Evolutionary conservation across 176 grass and related monocot genomes (phyloP).

Genomic region (Carex scoparia): DNA sequence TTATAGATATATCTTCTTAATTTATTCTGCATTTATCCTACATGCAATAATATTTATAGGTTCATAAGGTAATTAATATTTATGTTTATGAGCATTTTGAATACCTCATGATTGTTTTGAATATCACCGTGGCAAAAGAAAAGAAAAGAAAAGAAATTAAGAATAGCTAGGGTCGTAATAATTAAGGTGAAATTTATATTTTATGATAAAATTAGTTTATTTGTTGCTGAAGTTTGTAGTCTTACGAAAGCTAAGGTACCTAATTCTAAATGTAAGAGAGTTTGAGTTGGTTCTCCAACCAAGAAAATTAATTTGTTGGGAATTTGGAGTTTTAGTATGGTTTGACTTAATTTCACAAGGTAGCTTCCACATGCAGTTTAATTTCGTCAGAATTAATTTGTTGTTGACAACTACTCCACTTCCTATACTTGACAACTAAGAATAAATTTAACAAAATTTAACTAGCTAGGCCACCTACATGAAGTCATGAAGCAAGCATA

Average conservation of each 20-base stretch:
- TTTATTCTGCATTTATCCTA: too few relatives aligned
- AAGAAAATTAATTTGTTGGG: not conserved
- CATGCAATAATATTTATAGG: too few relatives aligned
- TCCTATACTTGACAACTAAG: not conserved
- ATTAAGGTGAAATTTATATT: not conserved
- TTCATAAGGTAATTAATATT: not conserved
- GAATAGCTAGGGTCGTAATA: too few relatives aligned
- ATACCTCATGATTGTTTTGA: too few relatives aligned
- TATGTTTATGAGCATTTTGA: not conserved
- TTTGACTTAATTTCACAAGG: not conserved
- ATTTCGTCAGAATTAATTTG: not conserved
- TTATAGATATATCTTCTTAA: too few relatives aligned
- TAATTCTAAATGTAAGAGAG: not conserved
- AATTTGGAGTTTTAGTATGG: not conserved
- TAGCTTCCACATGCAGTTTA: not conserved
- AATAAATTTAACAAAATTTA: not conserved
- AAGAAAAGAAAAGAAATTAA: too few relatives aligned
- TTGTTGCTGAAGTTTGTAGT: not conserved
- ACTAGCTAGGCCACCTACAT: conserved; percentile 2
- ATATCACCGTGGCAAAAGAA: too few relatives aligned
- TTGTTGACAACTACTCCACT: not conserved
- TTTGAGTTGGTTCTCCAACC: not conserved
- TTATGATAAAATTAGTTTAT: not conserved
- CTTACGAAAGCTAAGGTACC: not conserved
- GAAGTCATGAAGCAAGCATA: not conserved